phyloP scores from a whole-genome alignment of 2,329 filamentous ascomycete species.

The Magnaporthiopsis poae region DNA sequence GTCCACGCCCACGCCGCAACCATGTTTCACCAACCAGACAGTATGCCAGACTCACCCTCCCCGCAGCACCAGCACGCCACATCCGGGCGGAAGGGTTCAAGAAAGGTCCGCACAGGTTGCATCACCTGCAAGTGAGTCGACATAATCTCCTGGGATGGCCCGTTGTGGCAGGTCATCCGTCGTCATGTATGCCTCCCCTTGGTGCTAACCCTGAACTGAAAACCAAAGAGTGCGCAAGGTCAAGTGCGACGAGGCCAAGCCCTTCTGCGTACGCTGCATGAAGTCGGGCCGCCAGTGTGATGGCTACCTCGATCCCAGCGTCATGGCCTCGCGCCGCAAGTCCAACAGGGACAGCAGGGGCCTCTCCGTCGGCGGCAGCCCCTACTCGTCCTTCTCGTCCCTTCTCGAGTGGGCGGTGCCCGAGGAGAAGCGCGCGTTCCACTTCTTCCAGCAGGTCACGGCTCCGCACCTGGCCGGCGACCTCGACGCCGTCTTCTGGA shows the following conservation, averaged over 20 bases:
- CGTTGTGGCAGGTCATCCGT: not conserved
- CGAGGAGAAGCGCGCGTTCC: slow-evolving; percentile 26
- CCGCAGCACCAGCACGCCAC: not conserved
- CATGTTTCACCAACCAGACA: not conserved
- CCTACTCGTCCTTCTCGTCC: slow-evolving; percentile 12
- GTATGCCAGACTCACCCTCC: not conserved
- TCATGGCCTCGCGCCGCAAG: slow-evolving; percentile 18
- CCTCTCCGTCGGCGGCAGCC: slow-evolving; percentile 8
- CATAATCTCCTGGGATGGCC: not conserved
- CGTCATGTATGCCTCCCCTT: not conserved
- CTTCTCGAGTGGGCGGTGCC: slow-evolving; percentile 20
- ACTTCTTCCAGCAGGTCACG: slow-evolving; percentile 30
- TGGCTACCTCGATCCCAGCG: slow-evolving; percentile 32
- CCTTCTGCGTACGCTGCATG: slow-evolving; percentile 41
- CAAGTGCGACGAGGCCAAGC: slow-evolving; percentile 48
- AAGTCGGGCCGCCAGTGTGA: slow-evolving; percentile 48
- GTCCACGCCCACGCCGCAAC: not conserved
- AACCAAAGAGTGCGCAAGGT: slow-evolving; percentile 39
- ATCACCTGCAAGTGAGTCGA: slow-evolving; percentile 44
- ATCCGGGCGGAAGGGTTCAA: slow-evolving; percentile 28
- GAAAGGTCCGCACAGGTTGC: slow-evolving; percentile 40
- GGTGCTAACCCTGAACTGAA: not conserved
- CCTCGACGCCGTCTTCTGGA: slow-evolving; percentile 28
- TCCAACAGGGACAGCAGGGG: slow-evolving; percentile 6
- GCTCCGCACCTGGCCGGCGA: slow-evolving; percentile 32